phyloP scores from a whole-genome alignment of 441 rosid genomes.

The Adansonia grandidieri region DNA sequence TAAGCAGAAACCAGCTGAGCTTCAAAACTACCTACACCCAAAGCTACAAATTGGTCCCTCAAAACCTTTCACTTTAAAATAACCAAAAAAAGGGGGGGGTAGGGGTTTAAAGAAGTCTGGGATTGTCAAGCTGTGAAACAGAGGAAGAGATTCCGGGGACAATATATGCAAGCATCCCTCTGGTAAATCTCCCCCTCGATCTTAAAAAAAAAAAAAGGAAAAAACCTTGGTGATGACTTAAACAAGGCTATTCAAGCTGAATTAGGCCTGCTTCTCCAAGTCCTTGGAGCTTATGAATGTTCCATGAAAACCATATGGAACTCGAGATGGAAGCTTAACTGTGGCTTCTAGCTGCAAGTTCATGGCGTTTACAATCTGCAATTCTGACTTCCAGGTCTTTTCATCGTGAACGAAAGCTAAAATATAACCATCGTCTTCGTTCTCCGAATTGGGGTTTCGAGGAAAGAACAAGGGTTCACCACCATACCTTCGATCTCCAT shows the following conservation, averaged over 20 bases:
- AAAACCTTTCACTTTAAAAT: constrained; percentile 33
- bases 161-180: constrained; percentile 48
- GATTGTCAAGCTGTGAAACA: neutral
- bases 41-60: constrained; percentile 57
- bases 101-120: no score
- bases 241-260: neutral
- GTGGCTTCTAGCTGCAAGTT: constrained; percentile 60
- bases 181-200: constrained; percentile 35
- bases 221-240: no score
- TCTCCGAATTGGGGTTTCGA: constrained; percentile 21
- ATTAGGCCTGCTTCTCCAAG: constrained; percentile 53
- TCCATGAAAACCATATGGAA: constrained; percentile 92
- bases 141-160: constrained; percentile 54
- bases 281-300: constrained; percentile 64
- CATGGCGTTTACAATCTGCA: constrained; percentile 65
- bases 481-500: constrained; percentile 66
- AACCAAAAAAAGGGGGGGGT: constrained; percentile 9
- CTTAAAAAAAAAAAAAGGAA: no score
- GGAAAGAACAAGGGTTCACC: constrained; percentile 84
- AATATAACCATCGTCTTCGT: constrained; percentile 66
- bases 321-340: constrained; percentile 74
- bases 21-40: constrained; percentile 48
- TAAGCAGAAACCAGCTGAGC: constrained; percentile 78
- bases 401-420: constrained; percentile 77
- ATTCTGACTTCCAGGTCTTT: constrained; percentile 60